Evolutionary conservation across 352 stramenopile species (phyloP).

Genomic region (Globisporangium ultimum): DNA sequence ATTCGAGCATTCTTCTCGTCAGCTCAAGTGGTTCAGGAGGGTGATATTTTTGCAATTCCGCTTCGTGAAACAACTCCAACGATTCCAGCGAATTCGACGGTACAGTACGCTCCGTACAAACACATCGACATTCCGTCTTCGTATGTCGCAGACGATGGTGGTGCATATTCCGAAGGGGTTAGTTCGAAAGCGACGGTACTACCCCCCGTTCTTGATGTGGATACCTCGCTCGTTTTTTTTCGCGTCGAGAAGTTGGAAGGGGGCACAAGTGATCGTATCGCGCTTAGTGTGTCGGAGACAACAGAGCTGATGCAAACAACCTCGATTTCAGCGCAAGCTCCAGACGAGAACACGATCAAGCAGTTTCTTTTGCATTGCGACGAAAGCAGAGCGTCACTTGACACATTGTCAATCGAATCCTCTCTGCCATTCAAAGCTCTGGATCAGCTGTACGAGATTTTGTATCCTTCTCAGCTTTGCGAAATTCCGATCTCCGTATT

Average conservation of each 20-base stretch:
- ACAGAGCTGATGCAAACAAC: slow-evolving; percentile 71
- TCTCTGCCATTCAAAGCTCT: slow-evolving; percentile 31
- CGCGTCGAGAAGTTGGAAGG: slow-evolving; percentile 56
- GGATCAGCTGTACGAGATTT: slow-evolving; percentile 54
- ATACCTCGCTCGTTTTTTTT: slow-evolving; percentile 77
- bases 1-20: slow-evolving; percentile 58
- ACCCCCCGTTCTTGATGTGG: slow-evolving; percentile 45
- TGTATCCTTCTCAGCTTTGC: slow-evolving; percentile 66
- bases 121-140: slow-evolving; percentile 32
- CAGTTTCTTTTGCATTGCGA: slow-evolving; percentile 35
- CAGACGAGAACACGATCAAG: slow-evolving; percentile 56
- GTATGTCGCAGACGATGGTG: slow-evolving; percentile 12
- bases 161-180: slow-evolving; percentile 1
- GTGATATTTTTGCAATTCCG: slow-evolving; percentile 67
- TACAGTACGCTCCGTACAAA: slow-evolving; percentile 38
- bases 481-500: slow-evolving; percentile 71
- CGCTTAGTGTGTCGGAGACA: slow-evolving; percentile 48
- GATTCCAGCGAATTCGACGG: slow-evolving; percentile 15
- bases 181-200: slow-evolving; percentile 20
- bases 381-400: slow-evolving; percentile 2
- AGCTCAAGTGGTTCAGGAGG: slow-evolving; percentile 57
- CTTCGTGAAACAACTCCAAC: slow-evolving; percentile 41
- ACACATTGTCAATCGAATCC: slow-evolving; percentile 16
- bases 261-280: slow-evolving; percentile 23
- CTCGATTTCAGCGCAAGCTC: slow-evolving; percentile 39